A percentile compares a stretch with the other conserved stretches of the same genome.
phyloP scores from a whole-genome alignment of 2,329 filamentous ascomycete genomes.

The Colletotrichum sp. region DNA sequence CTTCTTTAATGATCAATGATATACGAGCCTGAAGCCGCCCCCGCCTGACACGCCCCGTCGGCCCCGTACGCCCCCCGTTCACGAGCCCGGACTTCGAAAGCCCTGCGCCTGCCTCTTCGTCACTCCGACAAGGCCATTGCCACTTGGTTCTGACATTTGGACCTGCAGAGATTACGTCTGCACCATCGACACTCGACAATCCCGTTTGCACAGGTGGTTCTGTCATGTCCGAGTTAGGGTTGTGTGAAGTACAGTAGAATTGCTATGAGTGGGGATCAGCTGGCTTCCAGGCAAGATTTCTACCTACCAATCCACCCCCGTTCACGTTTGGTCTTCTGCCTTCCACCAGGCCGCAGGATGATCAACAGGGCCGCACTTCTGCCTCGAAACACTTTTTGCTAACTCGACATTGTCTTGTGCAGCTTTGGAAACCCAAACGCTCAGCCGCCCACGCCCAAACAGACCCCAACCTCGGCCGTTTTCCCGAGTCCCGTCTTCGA shows the following conservation, averaged over 20 bases:
- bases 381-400: conserved; percentile 31
- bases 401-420: conserved; percentile 32
- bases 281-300: conserved; percentile 54
- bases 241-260: conserved; percentile 28
- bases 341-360: conserved; percentile 12
- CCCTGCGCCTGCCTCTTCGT: neutral
- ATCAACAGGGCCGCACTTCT: conserved; percentile 1
- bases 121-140: neutral
- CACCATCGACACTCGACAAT: neutral
- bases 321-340: conserved; percentile 21
- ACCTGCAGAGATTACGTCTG: neutral
- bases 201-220: conserved; percentile 10
- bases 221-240: conserved; percentile 24
- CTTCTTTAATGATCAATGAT: conserved; percentile 24
- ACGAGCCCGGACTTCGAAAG: conserved; percentile 5
- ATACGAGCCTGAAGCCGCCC: conserved; percentile 17
- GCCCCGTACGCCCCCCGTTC: neutral
- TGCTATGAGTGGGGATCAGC: conserved; percentile 70
- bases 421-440: conserved; percentile 70
- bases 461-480: conserved; percentile 58
- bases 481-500: conserved; percentile 62
- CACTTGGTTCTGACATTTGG: neutral
- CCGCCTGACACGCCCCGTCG: neutral
- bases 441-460: conserved; percentile 63
- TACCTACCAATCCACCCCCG: conserved; percentile 12